Conservation (phyloP, 768 basidiomycete genomes). For the Symmetrospora coprosmae region DNA sequence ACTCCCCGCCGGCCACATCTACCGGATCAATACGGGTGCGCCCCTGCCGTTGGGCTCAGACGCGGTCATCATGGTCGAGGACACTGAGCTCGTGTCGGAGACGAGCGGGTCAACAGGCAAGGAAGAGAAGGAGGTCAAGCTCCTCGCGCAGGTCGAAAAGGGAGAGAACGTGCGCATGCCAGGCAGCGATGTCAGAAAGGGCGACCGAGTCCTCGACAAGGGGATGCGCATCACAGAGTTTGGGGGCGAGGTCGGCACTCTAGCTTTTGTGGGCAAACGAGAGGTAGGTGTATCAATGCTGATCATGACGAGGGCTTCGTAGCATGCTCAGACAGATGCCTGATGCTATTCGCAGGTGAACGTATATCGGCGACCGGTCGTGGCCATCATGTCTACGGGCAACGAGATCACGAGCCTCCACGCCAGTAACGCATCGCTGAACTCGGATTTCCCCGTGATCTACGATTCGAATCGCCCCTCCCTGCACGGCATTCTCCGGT, state of each 20-base stretch:
- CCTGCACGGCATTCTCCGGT: conserved; percentile 52
- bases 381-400: conserved; percentile 72
- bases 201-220: conserved; percentile 49
- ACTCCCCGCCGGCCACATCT: conserved; percentile 45
- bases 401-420: conserved; percentile 63
- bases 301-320: no score
- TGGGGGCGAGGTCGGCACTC: conserved; percentile 71
- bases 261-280: conserved; percentile 61
- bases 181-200: conserved; percentile 48
- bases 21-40: conserved; percentile 73
- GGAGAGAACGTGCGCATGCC: conserved; percentile 61
- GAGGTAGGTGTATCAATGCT: conserved; percentile 43
- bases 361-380: conserved; percentile 56
- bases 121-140: conserved; percentile 62
- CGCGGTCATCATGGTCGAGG: conserved; percentile 83
- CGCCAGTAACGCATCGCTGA: not conserved
- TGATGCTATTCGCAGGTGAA: conserved; percentile 43
- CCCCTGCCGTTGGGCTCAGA: conserved; percentile 62
- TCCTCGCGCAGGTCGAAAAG: conserved; percentile 47
- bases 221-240: conserved; percentile 50
- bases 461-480: conserved; percentile 80
- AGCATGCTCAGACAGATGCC: not conserved
- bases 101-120: conserved; percentile 37
- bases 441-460: conserved; percentile 36
- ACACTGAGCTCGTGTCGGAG: conserved; percentile 54